Evolutionary conservation across 352 stramenopile genomes (phyloP).

Genomic region (Phytophthora constricta): DNA sequence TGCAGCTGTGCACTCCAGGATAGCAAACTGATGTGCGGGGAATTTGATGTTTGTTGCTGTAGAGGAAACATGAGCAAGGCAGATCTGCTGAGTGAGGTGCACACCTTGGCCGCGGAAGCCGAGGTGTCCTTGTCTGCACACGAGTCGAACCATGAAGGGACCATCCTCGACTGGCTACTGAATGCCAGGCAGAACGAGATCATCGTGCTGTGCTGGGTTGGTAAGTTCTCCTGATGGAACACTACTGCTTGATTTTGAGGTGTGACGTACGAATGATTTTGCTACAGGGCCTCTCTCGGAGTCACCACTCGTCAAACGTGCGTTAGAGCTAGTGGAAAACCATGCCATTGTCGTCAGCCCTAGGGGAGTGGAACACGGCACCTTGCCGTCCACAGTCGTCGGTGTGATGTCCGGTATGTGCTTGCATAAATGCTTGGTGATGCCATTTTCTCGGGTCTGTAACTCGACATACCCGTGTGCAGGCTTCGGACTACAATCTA

Average conservation of each 20-base stretch:
- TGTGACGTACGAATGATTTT: neutral
- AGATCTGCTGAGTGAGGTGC: slow-evolving; percentile 25
- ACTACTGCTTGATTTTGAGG: neutral
- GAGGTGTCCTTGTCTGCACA: slow-evolving; percentile 23
- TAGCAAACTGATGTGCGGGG: neutral
- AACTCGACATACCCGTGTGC: neutral
- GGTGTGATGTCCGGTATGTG: slow-evolving; percentile 46
- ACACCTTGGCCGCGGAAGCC: slow-evolving; percentile 20
- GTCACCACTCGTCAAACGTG: slow-evolving; percentile 40
- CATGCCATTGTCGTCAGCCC: slow-evolving; percentile 44
- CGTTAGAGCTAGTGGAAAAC: slow-evolving; percentile 38
- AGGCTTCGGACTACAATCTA: slow-evolving; percentile 27
- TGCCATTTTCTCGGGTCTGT: neutral
- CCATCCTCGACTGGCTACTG: slow-evolving; percentile 34
- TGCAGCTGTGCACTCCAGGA: no score
- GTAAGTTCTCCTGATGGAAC: slow-evolving; percentile 19
- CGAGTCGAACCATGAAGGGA: slow-evolving; percentile 34
- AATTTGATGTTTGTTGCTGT: no score
- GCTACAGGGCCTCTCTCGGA: slow-evolving; percentile 35
- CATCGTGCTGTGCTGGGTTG: slow-evolving; percentile 54
- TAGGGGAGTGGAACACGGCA: slow-evolving; percentile 38
- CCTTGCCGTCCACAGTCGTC: slow-evolving; percentile 37
- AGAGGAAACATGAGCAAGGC: slow-evolving; percentile 18
- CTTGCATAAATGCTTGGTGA: neutral
- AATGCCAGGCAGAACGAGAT: slow-evolving; percentile 27